Base-by-base conservation (phyloP, 2,329 filamentous ascomycete genomes). In the Xylaria sp. region DNA sequence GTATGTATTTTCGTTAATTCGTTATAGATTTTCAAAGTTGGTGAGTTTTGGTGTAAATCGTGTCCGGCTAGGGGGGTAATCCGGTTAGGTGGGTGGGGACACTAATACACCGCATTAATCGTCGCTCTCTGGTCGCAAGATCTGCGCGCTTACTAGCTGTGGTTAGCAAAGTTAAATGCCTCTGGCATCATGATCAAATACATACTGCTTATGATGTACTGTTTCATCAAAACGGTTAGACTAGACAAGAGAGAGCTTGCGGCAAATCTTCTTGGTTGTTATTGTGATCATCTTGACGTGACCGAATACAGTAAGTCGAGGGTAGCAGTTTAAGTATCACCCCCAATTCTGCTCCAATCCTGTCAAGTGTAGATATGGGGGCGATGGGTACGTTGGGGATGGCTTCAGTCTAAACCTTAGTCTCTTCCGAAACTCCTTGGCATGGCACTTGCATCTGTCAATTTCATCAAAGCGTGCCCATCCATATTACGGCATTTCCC, bases 201-300 rank as follows among this genome's bases (percentile, higher is more conserved):
- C 46, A 18, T 32, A 34, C 28, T 13, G 15, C 23, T 48, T 48
- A 30, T 18, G 30, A 32, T 32, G 25, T 52, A 32, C 48, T 50
- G 46, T 50, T 30, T 28, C 12, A 50, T 30, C 23, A 30, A 52
- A 32, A 52, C 25, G 25, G 28, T 52, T 30, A 55, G 28, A n/a
- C n/a, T 30, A 55, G 28, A n/a, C n/a, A 20, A 36, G 30, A 55
- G 32, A 55, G 52, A 3, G 52, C 18, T 20, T 13, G 25, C 30
- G 30, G 52, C 52, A 36, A 34, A 36, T 55, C 18, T 55, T 23
- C 3, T 12, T 10, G 15, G 52, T 36, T 34, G n/a, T 55, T 32
- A 55, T 55, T 55, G 12, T 55, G 52, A 55, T 55, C 52, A 32
- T 36, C 52, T 55, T 55, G 6, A n/a, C 6, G 18, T 55, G 30